These are phyloP conservation scores for Inga leiocalycina DNA, from an alignment of 306 rosid genomes.

Conservation along the genomic window DNA sequence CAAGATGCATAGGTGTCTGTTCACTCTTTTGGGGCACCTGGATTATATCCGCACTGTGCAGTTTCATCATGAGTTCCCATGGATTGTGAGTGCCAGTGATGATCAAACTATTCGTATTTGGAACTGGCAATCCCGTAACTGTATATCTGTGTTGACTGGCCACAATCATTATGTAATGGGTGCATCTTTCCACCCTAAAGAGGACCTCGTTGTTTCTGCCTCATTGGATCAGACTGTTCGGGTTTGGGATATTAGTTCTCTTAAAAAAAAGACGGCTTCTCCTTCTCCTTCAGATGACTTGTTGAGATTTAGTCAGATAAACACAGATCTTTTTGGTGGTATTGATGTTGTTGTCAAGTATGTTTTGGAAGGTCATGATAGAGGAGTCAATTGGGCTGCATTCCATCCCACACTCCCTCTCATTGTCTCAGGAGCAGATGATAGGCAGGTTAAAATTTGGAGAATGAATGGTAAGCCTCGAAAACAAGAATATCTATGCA, in stretches of 20 bases:
- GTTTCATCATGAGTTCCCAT: conserved; percentile 92
- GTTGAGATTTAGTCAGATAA: conserved; percentile 91
- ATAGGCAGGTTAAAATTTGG: conserved; percentile 96
- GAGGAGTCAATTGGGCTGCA: conserved; percentile 99
- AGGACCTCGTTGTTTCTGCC: conserved; percentile 92
- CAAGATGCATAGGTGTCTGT: conserved; percentile 92
- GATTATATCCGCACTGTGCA: conserved; percentile 97
- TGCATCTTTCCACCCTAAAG: conserved; percentile 93
- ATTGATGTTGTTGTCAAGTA: conserved; percentile 94
- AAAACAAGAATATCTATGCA: not conserved
- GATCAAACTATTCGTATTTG: conserved; percentile 98
- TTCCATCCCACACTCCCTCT: conserved; percentile 94
- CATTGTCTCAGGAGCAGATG: conserved; percentile 98
- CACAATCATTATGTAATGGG: conserved; percentile 99
- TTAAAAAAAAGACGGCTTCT: conserved; percentile 77
- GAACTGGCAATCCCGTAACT: conserved; percentile 99
- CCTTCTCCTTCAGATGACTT: conserved; percentile 85
- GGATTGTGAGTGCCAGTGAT: conserved; percentile 99
- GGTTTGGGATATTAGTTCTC: conserved; percentile 95
- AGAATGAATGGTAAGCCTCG: conserved; percentile 78
- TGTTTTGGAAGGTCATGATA: conserved; percentile 97
- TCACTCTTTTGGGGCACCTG: conserved; percentile 96
- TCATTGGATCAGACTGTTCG: conserved; percentile 97
- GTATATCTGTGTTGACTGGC: conserved; percentile 94
- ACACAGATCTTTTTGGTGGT: conserved; percentile 94